Percentiles rank a stretch among this genome's conserved stretches.
These are phyloP conservation scores for Diplodia mutila DNA, from an alignment of 2,329 filamentous ascomycete genomes.

Conservation along the genomic window DNA sequence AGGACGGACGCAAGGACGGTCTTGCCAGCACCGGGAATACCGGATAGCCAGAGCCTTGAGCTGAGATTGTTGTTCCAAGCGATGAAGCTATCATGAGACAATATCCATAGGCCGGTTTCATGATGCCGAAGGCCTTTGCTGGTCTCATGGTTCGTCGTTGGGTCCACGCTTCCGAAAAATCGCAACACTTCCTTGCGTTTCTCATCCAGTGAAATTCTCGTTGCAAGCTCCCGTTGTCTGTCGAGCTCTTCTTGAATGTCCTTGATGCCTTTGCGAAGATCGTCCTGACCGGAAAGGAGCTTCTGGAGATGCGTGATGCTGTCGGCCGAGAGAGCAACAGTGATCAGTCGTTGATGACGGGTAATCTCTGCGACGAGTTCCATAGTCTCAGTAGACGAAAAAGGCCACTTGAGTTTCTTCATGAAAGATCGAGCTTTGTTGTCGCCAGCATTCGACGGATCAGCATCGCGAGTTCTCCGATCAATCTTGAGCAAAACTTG, in stretches of 20 bases:
- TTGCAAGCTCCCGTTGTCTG: background rate
- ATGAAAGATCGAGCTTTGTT: background rate
- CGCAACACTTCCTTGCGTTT: background rate
- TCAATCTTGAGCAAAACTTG: background rate
- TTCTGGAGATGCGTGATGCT: background rate
- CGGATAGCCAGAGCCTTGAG: background rate
- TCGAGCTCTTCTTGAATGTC: background rate
- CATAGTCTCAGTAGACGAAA: background rate
- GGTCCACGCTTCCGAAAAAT: background rate
- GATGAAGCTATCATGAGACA: background rate
- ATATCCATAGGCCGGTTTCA: background rate
- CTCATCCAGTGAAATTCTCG: background rate
- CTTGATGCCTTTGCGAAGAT: background rate
- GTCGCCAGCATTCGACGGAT: background rate
- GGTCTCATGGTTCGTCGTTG: background rate
- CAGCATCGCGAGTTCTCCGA: background rate
- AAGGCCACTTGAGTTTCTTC: background rate
- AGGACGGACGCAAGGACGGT: background rate
- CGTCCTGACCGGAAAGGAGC: background rate
- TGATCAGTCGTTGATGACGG: background rate
- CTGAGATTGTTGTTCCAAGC: background rate
- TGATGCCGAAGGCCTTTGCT: background rate
- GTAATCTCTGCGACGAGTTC: background rate
- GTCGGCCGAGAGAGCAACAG: background rate
- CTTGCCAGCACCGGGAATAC: background rate